phyloP scores from a whole-genome alignment of 306 rosid species.

The Lotus japonicus region DNA sequence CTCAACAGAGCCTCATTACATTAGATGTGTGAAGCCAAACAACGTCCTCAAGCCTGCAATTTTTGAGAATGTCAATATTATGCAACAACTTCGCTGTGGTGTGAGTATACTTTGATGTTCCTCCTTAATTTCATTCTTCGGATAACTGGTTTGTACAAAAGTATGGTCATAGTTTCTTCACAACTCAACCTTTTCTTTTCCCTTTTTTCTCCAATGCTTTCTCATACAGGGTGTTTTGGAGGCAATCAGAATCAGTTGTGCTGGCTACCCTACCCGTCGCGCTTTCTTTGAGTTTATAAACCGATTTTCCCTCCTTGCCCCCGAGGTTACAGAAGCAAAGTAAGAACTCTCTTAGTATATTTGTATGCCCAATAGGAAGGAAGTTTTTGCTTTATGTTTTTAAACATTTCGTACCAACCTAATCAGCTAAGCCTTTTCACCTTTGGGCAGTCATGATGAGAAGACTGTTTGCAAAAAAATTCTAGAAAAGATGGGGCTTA shows the following conservation, averaged over 20 bases:
- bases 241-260: slow-evolving; percentile 98
- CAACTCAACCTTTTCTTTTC: slow-evolving; percentile 17
- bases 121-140: slow-evolving; percentile 28
- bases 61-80: slow-evolving; percentile 87
- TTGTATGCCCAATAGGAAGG: background rate
- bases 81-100: slow-evolving; percentile 99
- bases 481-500: slow-evolving; percentile 76
- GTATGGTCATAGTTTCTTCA: slow-evolving; percentile 4
- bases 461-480: slow-evolving; percentile 66
- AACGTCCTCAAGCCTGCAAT: slow-evolving; percentile 92
- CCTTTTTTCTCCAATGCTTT: slow-evolving; percentile 21
- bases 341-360: slow-evolving; percentile 35
- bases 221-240: slow-evolving; percentile 88
- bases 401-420: slow-evolving; percentile 11
- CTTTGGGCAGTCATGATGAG: slow-evolving; percentile 63
- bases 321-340: slow-evolving; percentile 67
- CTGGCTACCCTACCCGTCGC: slow-evolving; percentile 97
- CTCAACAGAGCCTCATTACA: slow-evolving; percentile 95
- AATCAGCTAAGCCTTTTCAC: slow-evolving; percentile 20
- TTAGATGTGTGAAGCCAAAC: slow-evolving; percentile 99
- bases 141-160: slow-evolving; percentile 8
- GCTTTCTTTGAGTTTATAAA: slow-evolving; percentile 83
- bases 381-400: slow-evolving; percentile 1
- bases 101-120: slow-evolving; percentile 51
- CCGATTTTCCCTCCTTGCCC: slow-evolving; percentile 81